Conservation (phyloP, 129 eudicot genomes). For the Apium graveolens region DNA sequence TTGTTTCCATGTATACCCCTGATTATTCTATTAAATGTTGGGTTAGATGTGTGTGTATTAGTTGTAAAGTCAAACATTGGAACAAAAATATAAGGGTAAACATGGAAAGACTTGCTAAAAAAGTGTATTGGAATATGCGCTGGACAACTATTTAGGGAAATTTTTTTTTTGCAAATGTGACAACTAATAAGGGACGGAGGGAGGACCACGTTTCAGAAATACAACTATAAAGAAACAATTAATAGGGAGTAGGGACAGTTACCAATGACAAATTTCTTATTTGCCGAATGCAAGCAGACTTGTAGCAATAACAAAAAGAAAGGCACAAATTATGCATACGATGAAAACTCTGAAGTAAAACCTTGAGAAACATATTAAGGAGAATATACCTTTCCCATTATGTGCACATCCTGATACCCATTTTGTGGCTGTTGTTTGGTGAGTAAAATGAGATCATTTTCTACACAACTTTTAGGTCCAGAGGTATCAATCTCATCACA, state of each 20-base stretch:
- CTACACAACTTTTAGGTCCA: constrained; percentile 47
- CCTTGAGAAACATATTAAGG: not conserved
- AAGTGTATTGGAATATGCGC: no score
- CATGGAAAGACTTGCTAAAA: no score
- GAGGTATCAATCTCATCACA: constrained; percentile 48
- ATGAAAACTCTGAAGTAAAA: not conserved
- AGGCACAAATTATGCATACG: not conserved
- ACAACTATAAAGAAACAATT: not conserved
- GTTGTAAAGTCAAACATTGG: no score
- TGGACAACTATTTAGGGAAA: no score
- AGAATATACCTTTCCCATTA: constrained; percentile 71
- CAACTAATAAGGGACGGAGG: no score
- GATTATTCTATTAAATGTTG: no score
- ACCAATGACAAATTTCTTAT: not conserved
- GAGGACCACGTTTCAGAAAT: not conserved
- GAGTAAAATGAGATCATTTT: constrained; percentile 77
- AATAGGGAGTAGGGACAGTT: not conserved
- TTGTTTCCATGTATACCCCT: no score
- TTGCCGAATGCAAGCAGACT: not conserved
- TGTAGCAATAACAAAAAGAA: not conserved
- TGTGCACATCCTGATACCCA: constrained; percentile 56
- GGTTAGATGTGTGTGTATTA: no score
- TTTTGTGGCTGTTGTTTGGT: constrained; percentile 58
- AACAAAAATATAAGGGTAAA: no score
- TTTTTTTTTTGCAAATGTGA: no score